A percentile compares a stretch with the other conserved stretches of the same genome.
These are phyloP conservation scores for Protomyces macrosporus DNA, from an alignment of 1,139 yeast genomes.

Conservation along the genomic window DNA sequence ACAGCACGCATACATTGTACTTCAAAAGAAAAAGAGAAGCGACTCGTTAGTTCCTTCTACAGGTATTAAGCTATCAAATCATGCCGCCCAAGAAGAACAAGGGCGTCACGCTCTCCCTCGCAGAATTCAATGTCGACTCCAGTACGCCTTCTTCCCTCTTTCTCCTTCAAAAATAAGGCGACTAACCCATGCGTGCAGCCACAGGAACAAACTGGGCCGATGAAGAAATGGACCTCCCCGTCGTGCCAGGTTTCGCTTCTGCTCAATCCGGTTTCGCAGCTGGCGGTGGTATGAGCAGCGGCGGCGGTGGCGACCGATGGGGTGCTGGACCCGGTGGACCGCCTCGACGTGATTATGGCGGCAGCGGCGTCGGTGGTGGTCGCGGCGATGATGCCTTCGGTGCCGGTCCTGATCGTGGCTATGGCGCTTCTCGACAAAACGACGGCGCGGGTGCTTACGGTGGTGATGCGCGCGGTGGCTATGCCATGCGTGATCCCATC, in stretches of 20 bases:
- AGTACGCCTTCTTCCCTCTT: background rate
- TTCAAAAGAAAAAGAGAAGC: background rate
- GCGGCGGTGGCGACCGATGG: slow-evolving; percentile 19
- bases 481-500: slow-evolving; percentile 51
- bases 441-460: background rate
- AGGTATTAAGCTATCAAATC: background rate
- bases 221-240: slow-evolving; percentile 21
- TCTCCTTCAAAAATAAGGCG: too few relatives aligned
- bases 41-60: background rate
- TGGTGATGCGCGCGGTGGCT: background rate
- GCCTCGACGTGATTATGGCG: background rate
- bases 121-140: slow-evolving; percentile 21
- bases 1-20: too few relatives aligned
- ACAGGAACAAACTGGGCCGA: slow-evolving; percentile 24
- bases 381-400: background rate
- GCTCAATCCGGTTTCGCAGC: slow-evolving; percentile 23
- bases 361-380: background rate
- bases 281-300: slow-evolving; percentile 1
- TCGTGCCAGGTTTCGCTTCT: slow-evolving; percentile 21
- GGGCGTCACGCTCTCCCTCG: slow-evolving; percentile 25
- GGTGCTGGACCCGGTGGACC: slow-evolving; percentile 5
- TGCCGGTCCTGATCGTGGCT: background rate
- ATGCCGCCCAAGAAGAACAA: slow-evolving; percentile 26
- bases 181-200: background rate
- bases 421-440: background rate